Conservation (phyloP, 1,284 basidiomycete genomes). For the Vanrija humicola region DNA sequence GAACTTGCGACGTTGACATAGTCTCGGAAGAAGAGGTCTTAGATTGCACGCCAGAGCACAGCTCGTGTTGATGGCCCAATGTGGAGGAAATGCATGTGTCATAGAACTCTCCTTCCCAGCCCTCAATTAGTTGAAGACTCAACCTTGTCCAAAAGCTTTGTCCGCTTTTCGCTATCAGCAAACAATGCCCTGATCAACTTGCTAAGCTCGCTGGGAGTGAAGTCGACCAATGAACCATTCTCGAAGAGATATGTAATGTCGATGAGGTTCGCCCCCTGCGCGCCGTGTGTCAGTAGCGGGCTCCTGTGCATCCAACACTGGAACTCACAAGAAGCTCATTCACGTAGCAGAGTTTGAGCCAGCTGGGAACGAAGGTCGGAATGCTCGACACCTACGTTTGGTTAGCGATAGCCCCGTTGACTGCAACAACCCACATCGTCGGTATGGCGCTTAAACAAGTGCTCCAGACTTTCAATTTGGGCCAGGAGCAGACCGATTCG, state of each 20-base stretch:
- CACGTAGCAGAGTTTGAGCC: slow-evolving; percentile 91
- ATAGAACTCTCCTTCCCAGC: too few species aligned
- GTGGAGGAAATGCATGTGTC: too few species aligned
- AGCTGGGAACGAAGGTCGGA: slow-evolving; percentile 69
- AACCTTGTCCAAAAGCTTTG: slow-evolving; percentile 33
- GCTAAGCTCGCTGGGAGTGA: slow-evolving; percentile 75
- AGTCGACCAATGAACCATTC: slow-evolving; percentile 86
- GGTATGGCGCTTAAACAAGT: slow-evolving; percentile 57
- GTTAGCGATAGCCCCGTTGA: not conserved
- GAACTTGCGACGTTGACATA: too few species aligned
- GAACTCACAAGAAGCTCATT: slow-evolving; percentile 75
- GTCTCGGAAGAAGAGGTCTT: too few species aligned
- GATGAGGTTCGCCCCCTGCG: slow-evolving; percentile 66
- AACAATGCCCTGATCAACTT: slow-evolving; percentile 82
- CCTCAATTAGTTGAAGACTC: not conserved
- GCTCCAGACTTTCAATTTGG: slow-evolving; percentile 72
- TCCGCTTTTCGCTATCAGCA: slow-evolving; percentile 77
- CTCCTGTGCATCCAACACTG: too few species aligned
- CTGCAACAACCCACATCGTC: slow-evolving; percentile 4
- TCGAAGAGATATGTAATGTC: slow-evolving; percentile 93
- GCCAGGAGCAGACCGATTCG: slow-evolving; percentile 75
- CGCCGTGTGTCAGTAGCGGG: not conserved
- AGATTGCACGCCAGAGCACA: too few species aligned
- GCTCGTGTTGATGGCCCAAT: too few species aligned
- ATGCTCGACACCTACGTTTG: slow-evolving; percentile 27